These are phyloP conservation scores for Ophiocordyceps camponoti-rufipedis DNA, from an alignment of 2,329 filamentous ascomycete genomes.

Conservation along the genomic window DNA sequence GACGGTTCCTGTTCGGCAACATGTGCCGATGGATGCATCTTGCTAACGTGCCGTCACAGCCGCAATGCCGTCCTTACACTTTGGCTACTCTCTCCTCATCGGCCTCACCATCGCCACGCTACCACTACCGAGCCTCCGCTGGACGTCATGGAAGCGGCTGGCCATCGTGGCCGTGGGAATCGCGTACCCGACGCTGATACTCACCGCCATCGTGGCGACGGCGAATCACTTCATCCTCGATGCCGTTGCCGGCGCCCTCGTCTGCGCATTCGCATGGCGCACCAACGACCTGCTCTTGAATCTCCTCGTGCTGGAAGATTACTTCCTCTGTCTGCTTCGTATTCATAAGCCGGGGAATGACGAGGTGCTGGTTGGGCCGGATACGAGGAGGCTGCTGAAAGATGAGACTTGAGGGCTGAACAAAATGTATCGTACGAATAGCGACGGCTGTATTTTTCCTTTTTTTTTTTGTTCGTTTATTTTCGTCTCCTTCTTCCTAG, in stretches of 20 bases:
- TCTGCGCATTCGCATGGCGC: slow-evolving; percentile 47
- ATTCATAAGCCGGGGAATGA: slow-evolving; percentile 43
- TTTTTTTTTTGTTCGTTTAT: background rate
- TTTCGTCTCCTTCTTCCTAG: background rate
- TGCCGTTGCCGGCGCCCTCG: slow-evolving; percentile 47
- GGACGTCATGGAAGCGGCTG: slow-evolving; percentile 30
- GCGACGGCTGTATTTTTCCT: background rate
- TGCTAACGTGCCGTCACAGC: slow-evolving; percentile 17
- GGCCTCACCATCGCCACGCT: slow-evolving; percentile 50
- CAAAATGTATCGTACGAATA: no score
- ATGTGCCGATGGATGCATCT: no score
- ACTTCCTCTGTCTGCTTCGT: slow-evolving; percentile 42
- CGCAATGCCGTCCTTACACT: slow-evolving; percentile 60
- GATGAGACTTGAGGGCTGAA: background rate
- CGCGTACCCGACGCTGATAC: slow-evolving; percentile 44
- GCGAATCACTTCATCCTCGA: slow-evolving; percentile 60
- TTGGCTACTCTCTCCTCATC: slow-evolving; percentile 57
- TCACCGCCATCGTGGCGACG: slow-evolving; percentile 50
- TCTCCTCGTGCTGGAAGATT: slow-evolving; percentile 47
- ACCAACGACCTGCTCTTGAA: slow-evolving; percentile 38
- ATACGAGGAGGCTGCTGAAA: slow-evolving; percentile 11
- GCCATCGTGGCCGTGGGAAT: slow-evolving; percentile 29
- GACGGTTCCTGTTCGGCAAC: slow-evolving; percentile 1
- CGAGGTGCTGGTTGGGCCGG: slow-evolving; percentile 5
- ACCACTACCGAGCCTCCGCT: slow-evolving; percentile 37